Evolutionary conservation across 2,329 filamentous ascomycete genomes (phyloP).

Genomic region (Aspergillus neoniger): DNA sequence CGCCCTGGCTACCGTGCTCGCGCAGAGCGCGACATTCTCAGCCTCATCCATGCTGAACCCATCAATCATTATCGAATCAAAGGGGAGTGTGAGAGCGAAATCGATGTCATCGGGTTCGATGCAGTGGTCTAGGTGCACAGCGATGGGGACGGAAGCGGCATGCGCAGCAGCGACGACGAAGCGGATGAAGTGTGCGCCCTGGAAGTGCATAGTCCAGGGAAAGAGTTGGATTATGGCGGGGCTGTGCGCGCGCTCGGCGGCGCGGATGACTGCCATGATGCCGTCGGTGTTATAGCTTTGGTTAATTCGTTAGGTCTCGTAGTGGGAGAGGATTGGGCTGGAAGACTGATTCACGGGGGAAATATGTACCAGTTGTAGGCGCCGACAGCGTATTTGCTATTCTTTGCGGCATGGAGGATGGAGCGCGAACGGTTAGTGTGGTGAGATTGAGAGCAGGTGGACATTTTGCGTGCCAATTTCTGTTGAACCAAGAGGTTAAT

Average conservation of each 20-base stretch:
- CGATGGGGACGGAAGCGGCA: constrained; percentile 57
- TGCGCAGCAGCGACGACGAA: constrained; percentile 55
- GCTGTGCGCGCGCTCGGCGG: constrained; percentile 64
- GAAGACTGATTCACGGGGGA: not conserved
- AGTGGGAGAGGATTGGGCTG: no score
- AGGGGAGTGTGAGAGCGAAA: constrained; percentile 57
- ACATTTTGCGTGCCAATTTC: no score
- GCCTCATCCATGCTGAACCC: constrained; percentile 68
- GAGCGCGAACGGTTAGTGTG: constrained; percentile 19
- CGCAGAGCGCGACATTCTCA: constrained; percentile 65
- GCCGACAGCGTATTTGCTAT: constrained; percentile 57
- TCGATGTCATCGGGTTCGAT: constrained; percentile 55
- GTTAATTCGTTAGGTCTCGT: not conserved
- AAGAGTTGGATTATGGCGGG: constrained; percentile 70
- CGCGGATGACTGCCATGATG: constrained; percentile 64
- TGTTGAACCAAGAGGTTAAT: no score
- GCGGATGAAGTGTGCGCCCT: constrained; percentile 53
- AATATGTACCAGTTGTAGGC: constrained; percentile 41
- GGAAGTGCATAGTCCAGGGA: constrained; percentile 69
- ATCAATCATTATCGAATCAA: constrained; percentile 72
- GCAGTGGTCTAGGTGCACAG: constrained; percentile 66
- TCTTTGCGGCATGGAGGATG: constrained; percentile 56
- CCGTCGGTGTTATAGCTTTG: constrained; percentile 65
- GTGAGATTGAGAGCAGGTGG: no score
- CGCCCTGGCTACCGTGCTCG: constrained; percentile 50